These are phyloP conservation scores for Caryopteris hybrid DNA, from an alignment of 305 asterid genomes.

Conservation along the genomic window DNA sequence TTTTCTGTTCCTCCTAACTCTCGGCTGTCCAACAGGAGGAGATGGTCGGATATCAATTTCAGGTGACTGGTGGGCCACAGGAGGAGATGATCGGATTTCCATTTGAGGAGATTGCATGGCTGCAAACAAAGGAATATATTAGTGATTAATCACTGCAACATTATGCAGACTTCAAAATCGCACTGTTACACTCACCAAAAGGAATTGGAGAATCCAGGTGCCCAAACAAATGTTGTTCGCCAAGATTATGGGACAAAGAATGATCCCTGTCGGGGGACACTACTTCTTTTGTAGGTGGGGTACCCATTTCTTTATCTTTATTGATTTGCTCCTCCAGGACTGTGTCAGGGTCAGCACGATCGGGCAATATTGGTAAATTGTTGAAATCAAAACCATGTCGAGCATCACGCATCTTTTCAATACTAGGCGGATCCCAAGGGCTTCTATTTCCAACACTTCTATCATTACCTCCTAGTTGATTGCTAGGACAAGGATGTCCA, in stretches of 20 bases:
- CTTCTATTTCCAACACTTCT: slow-evolving; percentile 20
- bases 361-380: slow-evolving; percentile 36
- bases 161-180: not conserved
- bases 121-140: slow-evolving; percentile 18
- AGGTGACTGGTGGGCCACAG: slow-evolving; percentile 16
- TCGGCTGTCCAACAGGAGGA: slow-evolving; percentile 38
- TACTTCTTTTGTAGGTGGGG: slow-evolving; percentile 36
- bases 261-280: slow-evolving; percentile 36
- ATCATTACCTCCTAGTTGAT: slow-evolving; percentile 20
- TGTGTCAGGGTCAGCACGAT: slow-evolving; percentile 52
- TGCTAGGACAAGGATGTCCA: slow-evolving; percentile 26
- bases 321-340: slow-evolving; percentile 49
- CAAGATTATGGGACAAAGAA: slow-evolving; percentile 32
- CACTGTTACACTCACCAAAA: slow-evolving; percentile 46
- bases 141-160: not conserved
- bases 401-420: slow-evolving; percentile 56
- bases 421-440: slow-evolving; percentile 33
- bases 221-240: slow-evolving; percentile 34
- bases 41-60: slow-evolving; percentile 22
- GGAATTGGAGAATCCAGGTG: slow-evolving; percentile 26
- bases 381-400: slow-evolving; percentile 29
- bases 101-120: slow-evolving; percentile 8
- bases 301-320: slow-evolving; percentile 31
- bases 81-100: slow-evolving; percentile 34
- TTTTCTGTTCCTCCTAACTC: slow-evolving; percentile 43